Evolutionary conservation across 352 stramenopile species (phyloP).

Genomic region (Globisporangium paroecandrum): DNA sequence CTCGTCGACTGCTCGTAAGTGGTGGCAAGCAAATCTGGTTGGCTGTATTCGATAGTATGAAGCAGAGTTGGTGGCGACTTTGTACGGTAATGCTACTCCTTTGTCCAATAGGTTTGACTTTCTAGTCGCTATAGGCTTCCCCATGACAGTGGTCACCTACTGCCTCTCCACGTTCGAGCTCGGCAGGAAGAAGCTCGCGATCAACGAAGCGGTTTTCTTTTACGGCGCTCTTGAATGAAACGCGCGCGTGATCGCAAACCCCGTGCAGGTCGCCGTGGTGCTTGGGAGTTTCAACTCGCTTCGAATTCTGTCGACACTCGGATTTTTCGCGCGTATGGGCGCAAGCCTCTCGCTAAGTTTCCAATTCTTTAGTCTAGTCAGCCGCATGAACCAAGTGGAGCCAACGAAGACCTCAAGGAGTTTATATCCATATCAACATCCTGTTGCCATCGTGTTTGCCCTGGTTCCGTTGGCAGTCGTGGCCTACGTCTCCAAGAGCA

Average conservation of each 20-base stretch:
- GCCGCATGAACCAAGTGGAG: background rate
- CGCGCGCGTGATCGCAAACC: constrained; percentile 10
- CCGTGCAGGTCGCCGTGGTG: no score
- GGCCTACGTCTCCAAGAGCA: background rate
- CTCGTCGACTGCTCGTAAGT: no score
- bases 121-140: constrained; percentile 26
- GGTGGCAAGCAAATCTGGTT: no score
- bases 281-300: no score
- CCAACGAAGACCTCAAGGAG: background rate
- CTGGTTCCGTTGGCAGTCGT: background rate
- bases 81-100: no score
- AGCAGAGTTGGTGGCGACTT: no score
- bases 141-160: constrained; percentile 25
- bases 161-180: constrained; percentile 26
- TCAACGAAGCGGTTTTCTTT: constrained; percentile 23
- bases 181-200: constrained; percentile 17
- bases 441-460: background rate
- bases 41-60: no score
- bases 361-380: background rate
- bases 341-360: background rate
- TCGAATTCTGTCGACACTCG: no score
- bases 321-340: no score
- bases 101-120: constrained; percentile 10
- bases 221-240: constrained; percentile 10
- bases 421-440: constrained; percentile 10